A percentile compares a stretch with the other conserved stretches of the same genome.
These are phyloP conservation scores for Acacia melanoxylon DNA, from an alignment of 306 rosid genomes.

Conservation along the genomic window DNA sequence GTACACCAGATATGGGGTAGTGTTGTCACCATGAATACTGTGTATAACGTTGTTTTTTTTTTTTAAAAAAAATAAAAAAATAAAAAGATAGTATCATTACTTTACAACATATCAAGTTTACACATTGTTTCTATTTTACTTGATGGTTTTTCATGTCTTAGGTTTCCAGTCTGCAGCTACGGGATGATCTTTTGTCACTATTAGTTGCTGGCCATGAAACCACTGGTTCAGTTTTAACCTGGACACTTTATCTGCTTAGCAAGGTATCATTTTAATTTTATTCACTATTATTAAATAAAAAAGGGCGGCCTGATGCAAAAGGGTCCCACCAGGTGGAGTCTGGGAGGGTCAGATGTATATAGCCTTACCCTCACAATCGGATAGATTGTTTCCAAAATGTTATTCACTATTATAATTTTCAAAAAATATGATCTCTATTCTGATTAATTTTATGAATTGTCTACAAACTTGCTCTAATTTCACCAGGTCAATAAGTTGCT, in stretches of 20 bases:
- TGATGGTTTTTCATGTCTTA: slow-evolving; percentile 32
- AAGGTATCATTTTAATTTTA: slow-evolving; percentile 59
- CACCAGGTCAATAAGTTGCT: slow-evolving; percentile 10
- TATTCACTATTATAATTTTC: background rate
- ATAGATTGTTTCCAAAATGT: background rate
- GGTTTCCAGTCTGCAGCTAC: slow-evolving; percentile 89
- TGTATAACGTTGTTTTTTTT: background rate
- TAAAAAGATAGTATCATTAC: background rate
- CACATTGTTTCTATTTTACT: slow-evolving; percentile 20
- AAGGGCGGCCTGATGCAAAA: too few relatives aligned
- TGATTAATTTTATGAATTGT: slow-evolving; percentile 16
- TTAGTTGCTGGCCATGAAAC: slow-evolving; percentile 98
- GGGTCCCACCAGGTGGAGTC: too few relatives aligned
- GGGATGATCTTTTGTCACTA: slow-evolving; percentile 91
- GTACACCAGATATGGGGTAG: background rate
- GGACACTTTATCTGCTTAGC: slow-evolving; percentile 96
- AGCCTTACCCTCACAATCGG: too few relatives aligned
- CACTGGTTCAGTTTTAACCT: slow-evolving; percentile 90
- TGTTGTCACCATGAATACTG: background rate
- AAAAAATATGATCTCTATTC: background rate
- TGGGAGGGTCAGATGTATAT: too few relatives aligned
- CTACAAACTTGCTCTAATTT: slow-evolving; percentile 14
- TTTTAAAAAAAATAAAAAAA: too few relatives aligned
- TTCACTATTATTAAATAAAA: background rate
- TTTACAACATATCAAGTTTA: background rate